Percentiles rank a stretch among this genome's conserved stretches.
phyloP scores from a whole-genome alignment of 164 flowering plant species.

The Paratinospora sagittata region DNA sequence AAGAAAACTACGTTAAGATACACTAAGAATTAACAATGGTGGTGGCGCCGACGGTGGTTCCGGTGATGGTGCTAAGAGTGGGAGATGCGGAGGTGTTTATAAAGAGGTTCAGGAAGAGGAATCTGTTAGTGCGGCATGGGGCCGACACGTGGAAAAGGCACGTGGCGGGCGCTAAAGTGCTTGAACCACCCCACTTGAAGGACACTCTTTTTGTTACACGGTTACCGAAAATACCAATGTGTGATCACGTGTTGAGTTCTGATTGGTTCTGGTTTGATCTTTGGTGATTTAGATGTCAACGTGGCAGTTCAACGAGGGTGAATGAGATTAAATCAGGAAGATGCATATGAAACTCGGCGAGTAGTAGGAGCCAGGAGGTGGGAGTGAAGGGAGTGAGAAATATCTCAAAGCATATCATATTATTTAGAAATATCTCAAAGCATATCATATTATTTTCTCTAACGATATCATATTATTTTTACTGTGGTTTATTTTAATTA shows the following conservation, averaged over 20 bases:
- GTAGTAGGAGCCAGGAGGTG: no score
- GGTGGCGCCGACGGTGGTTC: not conserved
- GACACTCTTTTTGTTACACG: not conserved
- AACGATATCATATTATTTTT: no score
- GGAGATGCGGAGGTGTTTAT: not conserved
- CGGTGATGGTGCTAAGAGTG: not conserved
- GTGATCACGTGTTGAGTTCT: not conserved
- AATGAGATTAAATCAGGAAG: not conserved
- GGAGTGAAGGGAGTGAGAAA: not conserved
- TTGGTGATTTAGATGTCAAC: not conserved
- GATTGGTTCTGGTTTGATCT: not conserved
- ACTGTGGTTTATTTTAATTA: no score
- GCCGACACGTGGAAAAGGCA: slow-evolving; percentile 3
- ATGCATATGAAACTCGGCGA: no score
- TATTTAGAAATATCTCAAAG: no score
- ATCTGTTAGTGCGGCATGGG: not conserved
- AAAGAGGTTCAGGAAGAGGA: not conserved
- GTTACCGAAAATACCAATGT: not conserved
- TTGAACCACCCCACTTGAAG: not conserved
- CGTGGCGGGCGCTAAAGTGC: slow-evolving; percentile 4
- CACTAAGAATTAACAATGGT: not conserved
- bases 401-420: not conserved
- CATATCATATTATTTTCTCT: no score
- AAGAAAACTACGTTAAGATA: no score
- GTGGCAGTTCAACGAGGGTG: not conserved